Evolutionary conservation across 139 green algal genomes (phyloP).

Genomic region (Raphidocelis subcapitata): DNA sequence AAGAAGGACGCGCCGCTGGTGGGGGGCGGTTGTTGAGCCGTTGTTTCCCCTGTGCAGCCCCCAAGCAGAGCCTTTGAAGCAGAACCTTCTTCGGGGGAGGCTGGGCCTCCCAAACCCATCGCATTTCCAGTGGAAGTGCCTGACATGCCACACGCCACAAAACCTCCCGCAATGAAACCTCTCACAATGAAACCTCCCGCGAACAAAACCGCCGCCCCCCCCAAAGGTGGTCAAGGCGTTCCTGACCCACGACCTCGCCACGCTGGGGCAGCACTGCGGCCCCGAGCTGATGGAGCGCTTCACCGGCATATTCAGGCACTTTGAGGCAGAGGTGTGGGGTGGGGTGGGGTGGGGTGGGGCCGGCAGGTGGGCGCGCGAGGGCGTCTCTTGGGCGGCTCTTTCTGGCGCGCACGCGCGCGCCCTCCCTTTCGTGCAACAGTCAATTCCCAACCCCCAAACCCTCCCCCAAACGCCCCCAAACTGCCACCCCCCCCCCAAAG

Average conservation of each 20-base stretch:
- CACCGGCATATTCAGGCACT: constrained; percentile 70
- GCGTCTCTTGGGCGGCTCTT: too few species aligned
- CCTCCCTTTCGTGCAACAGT: too few species aligned
- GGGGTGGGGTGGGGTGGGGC: neutral
- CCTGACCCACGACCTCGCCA: constrained; percentile 50
- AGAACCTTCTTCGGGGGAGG: too few species aligned
- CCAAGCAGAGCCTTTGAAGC: too few species aligned
- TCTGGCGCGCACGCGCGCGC: neutral
- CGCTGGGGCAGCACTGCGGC: constrained; percentile 73
- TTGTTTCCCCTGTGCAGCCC: too few species aligned
- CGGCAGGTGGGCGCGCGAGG: neutral
- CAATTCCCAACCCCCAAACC: neutral
- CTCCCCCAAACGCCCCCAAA: neutral
- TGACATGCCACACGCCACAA: too few species aligned
- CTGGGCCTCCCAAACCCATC: too few species aligned
- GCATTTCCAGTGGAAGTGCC: too few species aligned
- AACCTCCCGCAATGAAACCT: too few species aligned
- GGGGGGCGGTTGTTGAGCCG: neutral
- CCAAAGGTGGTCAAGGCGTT: constrained; percentile 39
- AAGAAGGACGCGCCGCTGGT: constrained; percentile 48
- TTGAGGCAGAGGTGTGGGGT: constrained; percentile 39
- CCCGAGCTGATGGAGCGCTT: constrained; percentile 87
- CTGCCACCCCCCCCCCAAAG: constrained; percentile 21
- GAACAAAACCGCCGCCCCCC: neutral
- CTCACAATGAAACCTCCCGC: too few species aligned